Base-by-base conservation (phyloP, 2,329 filamentous ascomycete species). In the Anisogramma anomala region DNA sequence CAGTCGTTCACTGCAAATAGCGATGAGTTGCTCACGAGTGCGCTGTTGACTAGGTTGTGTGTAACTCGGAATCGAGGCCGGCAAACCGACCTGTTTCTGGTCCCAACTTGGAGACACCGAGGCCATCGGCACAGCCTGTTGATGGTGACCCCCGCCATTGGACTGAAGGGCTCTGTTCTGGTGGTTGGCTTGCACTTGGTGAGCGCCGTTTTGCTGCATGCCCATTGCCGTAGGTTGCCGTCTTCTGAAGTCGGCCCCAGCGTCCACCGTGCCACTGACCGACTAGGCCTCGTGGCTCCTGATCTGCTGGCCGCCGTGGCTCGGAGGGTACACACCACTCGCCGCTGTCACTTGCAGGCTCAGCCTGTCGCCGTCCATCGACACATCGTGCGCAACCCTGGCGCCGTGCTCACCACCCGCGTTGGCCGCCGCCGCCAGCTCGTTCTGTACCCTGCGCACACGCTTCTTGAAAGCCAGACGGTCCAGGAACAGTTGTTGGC, bases 401-500 rank as follows among this genome's bases (percentile, higher is more conserved):
- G 63, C 50, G 3, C 67, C 68, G 43, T 69, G 66, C 14, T 74
- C 72, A 22, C 68, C 70, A 5, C 70, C 71, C 6, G 59, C 56
- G 0, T 61, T 53, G 0, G 63, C 64, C 1, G 70, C 73, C n/a
- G 64, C 64, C 58, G 70, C 72, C n/a, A 94, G 68, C 0, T 72
- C 71, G 33, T 86, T 81, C 62, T 95, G 85, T 0, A 87, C 82
- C 48, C 88, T 83, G 40, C 79, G 76, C 19, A 95, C 83, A 39
- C 88, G 77, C 61, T 83, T 82, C 67, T 91, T 87, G 67, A 96
- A 94, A 2, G 83, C 76, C 37, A 98, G 69, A 18, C 91, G 78
- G 60, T 98, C 91, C 27, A 96, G 68, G 69, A 96, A 94, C 14
- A 98, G 73, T 59, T 95, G 84, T 60, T 96, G 88, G 22, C 89